Evolutionary conservation across 192 early-diverging fungal species (phyloP), one percentile per base, ranked within the genome.

Genomic region (Globomyces pollinis-pini): DNA sequence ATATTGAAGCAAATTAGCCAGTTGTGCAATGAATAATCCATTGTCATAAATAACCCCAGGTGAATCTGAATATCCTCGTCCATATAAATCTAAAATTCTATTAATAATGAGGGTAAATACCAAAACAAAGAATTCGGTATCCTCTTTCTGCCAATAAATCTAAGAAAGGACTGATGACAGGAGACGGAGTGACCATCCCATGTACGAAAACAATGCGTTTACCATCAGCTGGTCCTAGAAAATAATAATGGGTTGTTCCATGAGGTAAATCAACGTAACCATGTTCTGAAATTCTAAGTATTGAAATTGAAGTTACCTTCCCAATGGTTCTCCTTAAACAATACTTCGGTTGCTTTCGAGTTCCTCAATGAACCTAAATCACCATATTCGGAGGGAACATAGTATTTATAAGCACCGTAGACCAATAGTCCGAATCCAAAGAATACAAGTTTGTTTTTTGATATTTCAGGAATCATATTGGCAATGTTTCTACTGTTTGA

Each of bases 241-340:
- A 16, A 33, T 62, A 65, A 34, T 78, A 80, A 30, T 71, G 64
- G 39, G 75, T 78, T 9, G 50, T 50, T 21, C 75, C 75, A n/a
- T 50, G 33, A 5, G 72, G 72, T 9, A 71, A 50, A 28, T 60
- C 36, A n/a, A 42, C 39, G 28, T 47, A 60, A 33, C 36, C 58
- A 26, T 47, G 44, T 26, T 47, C 44, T 47, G 44, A 26, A n/a
- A n/a, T n/a, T n/a, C n/a, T n/a, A n/a, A n/a, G n/a, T n/a, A n/a
- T n/a, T n/a, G n/a, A n/a, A n/a, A n/a, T n/a, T n/a, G n/a, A n/a
- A n/a, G n/a, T n/a, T n/a, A n/a, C n/a, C n/a, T n/a, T n/a, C n/a
- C 44, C 44, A 47, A n/a, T 47, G 28, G 15, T 47, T 26, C 2
- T 47, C 44, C 7, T 47, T 47, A 26, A 47, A 47, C 30, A 16